Conservation (phyloP, 805 yeast genomes). For the Allodekkera sacchari region DNA sequence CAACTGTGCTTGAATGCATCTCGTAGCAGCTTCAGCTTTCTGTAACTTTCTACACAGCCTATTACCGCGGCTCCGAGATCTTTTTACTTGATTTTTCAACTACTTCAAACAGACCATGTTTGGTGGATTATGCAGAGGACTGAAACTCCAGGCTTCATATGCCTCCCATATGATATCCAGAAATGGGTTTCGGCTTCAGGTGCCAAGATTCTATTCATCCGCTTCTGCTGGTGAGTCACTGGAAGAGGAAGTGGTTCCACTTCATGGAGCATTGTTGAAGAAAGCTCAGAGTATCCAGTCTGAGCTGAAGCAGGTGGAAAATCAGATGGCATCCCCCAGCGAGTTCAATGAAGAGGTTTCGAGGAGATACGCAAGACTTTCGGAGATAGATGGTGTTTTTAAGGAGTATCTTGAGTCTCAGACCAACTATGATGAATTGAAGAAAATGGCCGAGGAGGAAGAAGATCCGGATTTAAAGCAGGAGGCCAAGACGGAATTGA, state of each 20-base stretch:
- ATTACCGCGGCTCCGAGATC: too few species aligned
- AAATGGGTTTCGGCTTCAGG: too few species aligned
- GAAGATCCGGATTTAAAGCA: constrained; percentile 36
- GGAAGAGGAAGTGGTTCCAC: constrained; percentile 10
- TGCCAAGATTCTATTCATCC: background rate
- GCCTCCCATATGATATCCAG: too few species aligned
- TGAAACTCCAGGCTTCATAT: too few species aligned
- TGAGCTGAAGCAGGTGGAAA: constrained; percentile 35
- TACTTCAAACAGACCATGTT: too few species aligned
- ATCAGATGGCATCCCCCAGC: constrained; percentile 31
- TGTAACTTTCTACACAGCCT: too few species aligned
- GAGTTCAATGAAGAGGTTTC: constrained; percentile 40
- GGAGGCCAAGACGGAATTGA: constrained; percentile 60
- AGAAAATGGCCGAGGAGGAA: constrained; percentile 27
- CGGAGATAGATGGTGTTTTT: constrained; percentile 34
- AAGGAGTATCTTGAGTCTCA: constrained; percentile 28
- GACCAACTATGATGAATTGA: constrained; percentile 26
- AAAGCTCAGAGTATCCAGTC: constrained; percentile 35
- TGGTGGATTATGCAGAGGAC: too few species aligned
- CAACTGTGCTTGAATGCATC: too few species aligned
- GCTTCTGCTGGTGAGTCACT: background rate
- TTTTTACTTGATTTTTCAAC: too few species aligned
- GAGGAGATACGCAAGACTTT: constrained; percentile 37
- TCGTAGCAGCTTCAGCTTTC: too few species aligned
- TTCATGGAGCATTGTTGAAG: constrained; percentile 42